Evolutionary conservation across 169 alveolate species (phyloP).

Genomic region (Plasmodium reichenowi): DNA sequence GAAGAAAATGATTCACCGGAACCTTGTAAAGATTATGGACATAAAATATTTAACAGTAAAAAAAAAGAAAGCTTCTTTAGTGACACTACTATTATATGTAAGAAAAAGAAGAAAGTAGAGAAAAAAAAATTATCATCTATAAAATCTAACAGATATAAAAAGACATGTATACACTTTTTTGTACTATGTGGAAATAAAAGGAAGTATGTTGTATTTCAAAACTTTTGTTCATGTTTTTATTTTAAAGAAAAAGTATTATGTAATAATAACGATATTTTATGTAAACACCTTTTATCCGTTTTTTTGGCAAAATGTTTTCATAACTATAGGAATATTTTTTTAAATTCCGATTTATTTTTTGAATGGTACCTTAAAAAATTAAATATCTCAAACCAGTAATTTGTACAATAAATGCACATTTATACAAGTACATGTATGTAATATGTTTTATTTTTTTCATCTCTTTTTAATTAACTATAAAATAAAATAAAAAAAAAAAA

Average conservation of each 20-base stretch:
- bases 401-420: background rate
- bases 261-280: conserved; percentile 30
- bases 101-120: conserved; percentile 5
- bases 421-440: conserved; percentile 3
- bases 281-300: conserved; percentile 68
- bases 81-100: conserved; percentile 36
- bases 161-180: conserved; percentile 54
- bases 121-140: background rate
- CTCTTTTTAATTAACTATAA: conserved; percentile 61
- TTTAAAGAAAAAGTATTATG: conserved; percentile 75
- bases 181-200: conserved; percentile 56
- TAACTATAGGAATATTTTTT: conserved; percentile 34
- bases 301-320: conserved; percentile 55
- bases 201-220: conserved; percentile 53
- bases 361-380: conserved; percentile 63
- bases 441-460: background rate
- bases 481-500: background rate
- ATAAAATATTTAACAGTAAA: background rate
- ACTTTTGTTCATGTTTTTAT: conserved; percentile 70
- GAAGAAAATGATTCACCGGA: conserved; percentile 5
- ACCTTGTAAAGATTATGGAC: background rate
- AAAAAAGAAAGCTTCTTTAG: conserved; percentile 38
- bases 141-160: conserved; percentile 15
- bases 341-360: conserved; percentile 38
- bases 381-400: conserved; percentile 1